Evolutionary conservation across 2,329 filamentous ascomycete species (phyloP), one percentile per base, ranked within the genome.

Genomic region (Cyclaneusma minus): DNA sequence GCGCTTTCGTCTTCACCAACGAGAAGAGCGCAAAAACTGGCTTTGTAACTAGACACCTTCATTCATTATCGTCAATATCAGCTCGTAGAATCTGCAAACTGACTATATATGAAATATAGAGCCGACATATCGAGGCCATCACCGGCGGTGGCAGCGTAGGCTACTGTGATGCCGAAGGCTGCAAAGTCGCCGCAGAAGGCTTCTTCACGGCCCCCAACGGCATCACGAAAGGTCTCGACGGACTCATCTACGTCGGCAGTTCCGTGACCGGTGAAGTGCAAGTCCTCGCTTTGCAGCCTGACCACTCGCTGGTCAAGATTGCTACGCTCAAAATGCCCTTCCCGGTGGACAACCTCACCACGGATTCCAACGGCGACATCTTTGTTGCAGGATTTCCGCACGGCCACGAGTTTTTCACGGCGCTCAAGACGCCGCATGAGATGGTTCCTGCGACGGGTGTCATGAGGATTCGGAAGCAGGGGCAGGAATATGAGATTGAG

Each of bases 1-100:
- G 50, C 20, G 41, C 41, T 2, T 51, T 54, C 27, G 36, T 49
- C n/a, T 42, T 51, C 22, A 48, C 49, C 3, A 54, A 53, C 32
- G 49, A 51, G 22, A 47, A 52, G 16, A 43, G 41, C 20, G 26
- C 14, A 4, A 52, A 53, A 34, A 34, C 38, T 37, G 31, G 24
- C 6, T 18, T 18, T 15, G 28, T 19, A 14, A 13, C 8, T 3
- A 29, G 5, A 7, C 19, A 13, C 3, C 14, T 17, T 7, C 15
- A 21, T 17, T 14, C 13, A 29, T 10, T 13, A n/a, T n/a, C n/a
- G n/a, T n/a, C n/a, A n/a, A n/a, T n/a, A n/a, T n/a, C n/a, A n/a
- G n/a, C n/a, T n/a, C n/a, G n/a, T n/a, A n/a, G n/a, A n/a, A n/a
- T n/a, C n/a, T n/a, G n/a, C n/a, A n/a, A n/a, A n/a, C n/a, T 20